phyloP scores from a whole-genome alignment of 2,329 filamentous ascomycete species.

The Paracoccidioides lutzii region DNA sequence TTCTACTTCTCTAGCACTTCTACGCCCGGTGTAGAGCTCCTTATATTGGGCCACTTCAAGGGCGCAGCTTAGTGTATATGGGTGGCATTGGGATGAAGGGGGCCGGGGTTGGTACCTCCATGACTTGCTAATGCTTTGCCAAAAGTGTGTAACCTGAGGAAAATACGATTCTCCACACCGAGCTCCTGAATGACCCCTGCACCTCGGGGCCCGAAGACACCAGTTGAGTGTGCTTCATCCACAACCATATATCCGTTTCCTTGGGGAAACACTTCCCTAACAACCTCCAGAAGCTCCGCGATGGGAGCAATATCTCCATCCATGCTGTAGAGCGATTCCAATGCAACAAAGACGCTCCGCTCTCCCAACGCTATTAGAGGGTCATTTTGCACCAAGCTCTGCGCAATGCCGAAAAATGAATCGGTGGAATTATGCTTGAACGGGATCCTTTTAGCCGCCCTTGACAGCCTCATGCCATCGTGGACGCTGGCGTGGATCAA shows the following conservation, averaged over 20 bases:
- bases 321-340: slow-evolving; percentile 71
- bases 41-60: background rate
- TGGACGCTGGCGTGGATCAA: slow-evolving; percentile 66
- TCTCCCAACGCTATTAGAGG: slow-evolving; percentile 24
- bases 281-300: slow-evolving; percentile 43
- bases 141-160: slow-evolving; percentile 40
- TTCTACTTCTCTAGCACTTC: no score
- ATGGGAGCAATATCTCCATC: slow-evolving; percentile 62
- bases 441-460: slow-evolving; percentile 35
- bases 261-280: slow-evolving; percentile 42
- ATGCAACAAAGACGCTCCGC: slow-evolving; percentile 51
- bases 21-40: no score
- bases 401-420: slow-evolving; percentile 28
- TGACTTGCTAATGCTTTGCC: slow-evolving; percentile 47
- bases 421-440: slow-evolving; percentile 38
- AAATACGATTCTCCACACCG: slow-evolving; percentile 39
- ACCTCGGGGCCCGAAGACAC: slow-evolving; percentile 38
- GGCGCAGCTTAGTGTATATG: background rate
- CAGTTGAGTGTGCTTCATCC: slow-evolving; percentile 45
- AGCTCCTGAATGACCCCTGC: slow-evolving; percentile 38
- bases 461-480: slow-evolving; percentile 58
- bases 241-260: slow-evolving; percentile 45
- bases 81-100: background rate
- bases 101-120: slow-evolving; percentile 41
- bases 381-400: slow-evolving; percentile 20